phyloP scores from a whole-genome alignment of 2,329 filamentous ascomycete genomes.

The Stachybotrys elegans region DNA sequence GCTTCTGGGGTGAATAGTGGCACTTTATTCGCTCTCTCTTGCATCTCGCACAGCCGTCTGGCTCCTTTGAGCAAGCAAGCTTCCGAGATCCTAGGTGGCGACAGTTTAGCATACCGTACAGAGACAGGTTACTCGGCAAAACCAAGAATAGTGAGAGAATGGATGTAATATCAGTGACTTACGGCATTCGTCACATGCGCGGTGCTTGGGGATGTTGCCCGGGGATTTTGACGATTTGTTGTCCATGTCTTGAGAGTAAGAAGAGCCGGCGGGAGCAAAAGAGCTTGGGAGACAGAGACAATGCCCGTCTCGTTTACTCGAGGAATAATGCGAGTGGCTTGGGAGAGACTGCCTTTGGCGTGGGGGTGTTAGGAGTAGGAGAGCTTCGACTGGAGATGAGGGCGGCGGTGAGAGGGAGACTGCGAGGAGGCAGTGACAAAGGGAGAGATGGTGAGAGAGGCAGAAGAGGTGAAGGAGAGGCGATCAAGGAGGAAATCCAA shows the following conservation, averaged over 20 bases:
- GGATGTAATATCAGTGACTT: constrained; percentile 25
- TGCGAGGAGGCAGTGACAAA: background rate
- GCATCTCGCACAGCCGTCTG: constrained; percentile 55
- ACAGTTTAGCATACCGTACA: background rate
- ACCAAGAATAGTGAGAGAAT: too few species aligned
- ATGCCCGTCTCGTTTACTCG: too few species aligned
- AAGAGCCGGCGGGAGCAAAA: too few species aligned
- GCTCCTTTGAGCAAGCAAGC: constrained; percentile 60
- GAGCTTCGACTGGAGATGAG: too few species aligned
- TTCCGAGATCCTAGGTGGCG: constrained; percentile 50
- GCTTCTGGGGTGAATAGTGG: constrained; percentile 60
- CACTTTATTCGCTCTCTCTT: constrained; percentile 51
- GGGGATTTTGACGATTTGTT: too few species aligned
- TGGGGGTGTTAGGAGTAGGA: too few species aligned
- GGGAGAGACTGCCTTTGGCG: too few species aligned
- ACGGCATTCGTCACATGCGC: constrained; percentile 66
- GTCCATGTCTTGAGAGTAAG: too few species aligned
- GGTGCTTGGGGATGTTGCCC: constrained; percentile 48
- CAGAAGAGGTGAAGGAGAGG: background rate
- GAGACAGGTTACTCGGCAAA: too few species aligned
- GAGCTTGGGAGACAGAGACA: too few species aligned
- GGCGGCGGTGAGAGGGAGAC: background rate
- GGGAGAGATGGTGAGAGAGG: background rate
- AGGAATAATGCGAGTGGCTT: too few species aligned
- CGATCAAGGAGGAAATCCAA: background rate